Base-by-base conservation (phyloP, 495 filamentous ascomycete species). In the Lasiosphaeriaceae sp. region DNA sequence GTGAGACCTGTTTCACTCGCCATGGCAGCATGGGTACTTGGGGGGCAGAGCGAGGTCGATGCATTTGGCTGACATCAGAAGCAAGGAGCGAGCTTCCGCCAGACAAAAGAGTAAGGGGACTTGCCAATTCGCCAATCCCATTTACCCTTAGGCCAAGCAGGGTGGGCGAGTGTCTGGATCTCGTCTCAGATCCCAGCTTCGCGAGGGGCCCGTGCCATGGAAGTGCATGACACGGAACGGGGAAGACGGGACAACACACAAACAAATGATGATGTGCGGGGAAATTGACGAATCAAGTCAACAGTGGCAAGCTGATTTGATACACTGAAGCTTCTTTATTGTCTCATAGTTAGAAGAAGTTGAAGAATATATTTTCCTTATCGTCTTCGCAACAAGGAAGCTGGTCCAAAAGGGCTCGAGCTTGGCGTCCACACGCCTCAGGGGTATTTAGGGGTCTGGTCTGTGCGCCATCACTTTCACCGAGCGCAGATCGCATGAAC, bases 101-200 rank as follows among this genome's bases (percentile, higher is more conserved):
- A 43, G 8, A 43, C n/a, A 17, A 43, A 17, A 9, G n/a, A 16
- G 14, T 12, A n/a, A 9, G 9, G 54, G 47, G 29, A 47, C 24
- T 52, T 52, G 11, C 43, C 46, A 5, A 58, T 58, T 58, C 31
- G 50, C 26, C 50, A 41, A 44, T 31, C 19, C 7, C 20, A 44
- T 58, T 58, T 48, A 57, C 47, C 47, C 56, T 34, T 6, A 14
- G 41, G 9, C 48, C 50, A 19, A 24, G 14, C 22, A 47, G 49
- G 37, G 56, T 19, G 24, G 48, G 20, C 14, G 24, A 29, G 16
- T 52, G 56, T 58, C 56, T 58, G 56, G 56, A 47, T 52, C 49
- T 24, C 35, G 56, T 58, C 56, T 58, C 56, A 58, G 9, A 39
- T 49, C 48, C 26, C 43, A 34, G 11, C 49, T 47, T 47, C 43